These are phyloP conservation scores for Amanita pallidorosea DNA, from an alignment of 768 basidiomycete genomes.

Conservation along the genomic window DNA sequence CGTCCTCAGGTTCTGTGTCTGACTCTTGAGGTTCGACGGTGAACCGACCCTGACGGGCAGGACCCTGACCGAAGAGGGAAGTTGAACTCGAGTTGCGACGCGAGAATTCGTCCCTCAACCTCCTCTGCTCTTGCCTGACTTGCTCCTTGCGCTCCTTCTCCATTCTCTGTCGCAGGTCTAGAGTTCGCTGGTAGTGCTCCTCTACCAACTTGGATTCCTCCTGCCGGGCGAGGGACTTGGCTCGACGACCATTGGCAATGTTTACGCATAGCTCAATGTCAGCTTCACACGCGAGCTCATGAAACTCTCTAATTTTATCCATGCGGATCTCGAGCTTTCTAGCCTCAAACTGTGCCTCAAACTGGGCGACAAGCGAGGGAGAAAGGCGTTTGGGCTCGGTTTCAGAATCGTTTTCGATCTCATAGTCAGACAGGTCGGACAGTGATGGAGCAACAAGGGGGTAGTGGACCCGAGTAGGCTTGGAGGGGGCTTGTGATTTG, in stretches of 20 bases:
- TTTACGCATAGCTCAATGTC: constrained; percentile 30
- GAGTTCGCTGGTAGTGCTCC: constrained; percentile 28
- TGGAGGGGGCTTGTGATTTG: background rate
- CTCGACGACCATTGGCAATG: constrained; percentile 24
- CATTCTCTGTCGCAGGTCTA: constrained; percentile 30
- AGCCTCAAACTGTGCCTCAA: constrained; percentile 25
- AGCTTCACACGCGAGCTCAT: constrained; percentile 31
- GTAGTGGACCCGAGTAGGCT: constrained; percentile 23
- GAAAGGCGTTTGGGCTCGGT: constrained; percentile 3
- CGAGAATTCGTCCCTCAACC: constrained; percentile 21
- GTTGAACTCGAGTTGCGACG: constrained; percentile 7
- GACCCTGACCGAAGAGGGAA: background rate
- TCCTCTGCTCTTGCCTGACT: constrained; percentile 27
- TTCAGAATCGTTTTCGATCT: constrained; percentile 15
- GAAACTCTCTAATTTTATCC: constrained; percentile 39
- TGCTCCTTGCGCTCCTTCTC: constrained; percentile 36
- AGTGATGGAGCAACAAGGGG: constrained; percentile 29
- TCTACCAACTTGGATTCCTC: constrained; percentile 21
- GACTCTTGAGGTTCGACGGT: background rate
- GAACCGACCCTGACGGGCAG: background rate
- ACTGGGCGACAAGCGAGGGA: constrained; percentile 19
- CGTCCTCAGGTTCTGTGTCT: background rate
- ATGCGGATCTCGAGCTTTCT: constrained; percentile 36
- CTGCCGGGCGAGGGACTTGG: constrained; percentile 18
- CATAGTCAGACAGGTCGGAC: constrained; percentile 6